These are phyloP conservation scores for Aurifilum marmelostoma DNA, from an alignment of 2,329 filamentous ascomycete species.

Conservation along the genomic window DNA sequence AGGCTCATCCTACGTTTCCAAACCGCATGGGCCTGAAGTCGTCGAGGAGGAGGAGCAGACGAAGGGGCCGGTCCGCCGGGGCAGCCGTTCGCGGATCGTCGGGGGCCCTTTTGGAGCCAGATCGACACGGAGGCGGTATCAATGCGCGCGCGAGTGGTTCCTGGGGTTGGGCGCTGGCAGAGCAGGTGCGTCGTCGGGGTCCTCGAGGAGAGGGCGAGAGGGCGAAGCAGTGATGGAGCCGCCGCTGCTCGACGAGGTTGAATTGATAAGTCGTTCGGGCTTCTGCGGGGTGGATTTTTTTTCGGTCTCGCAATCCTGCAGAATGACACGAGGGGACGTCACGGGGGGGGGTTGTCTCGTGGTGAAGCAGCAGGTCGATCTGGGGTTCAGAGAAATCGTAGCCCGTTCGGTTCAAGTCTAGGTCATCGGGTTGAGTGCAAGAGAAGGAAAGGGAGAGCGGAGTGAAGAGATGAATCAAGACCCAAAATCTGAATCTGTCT, in stretches of 20 bases:
- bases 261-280: background rate
- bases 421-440: background rate
- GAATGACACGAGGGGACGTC: slow-evolving; percentile 1
- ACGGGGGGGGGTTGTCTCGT: slow-evolving; percentile 1
- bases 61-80: background rate
- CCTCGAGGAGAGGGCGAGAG: background rate
- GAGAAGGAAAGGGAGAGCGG: background rate
- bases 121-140: slow-evolving; percentile 4
- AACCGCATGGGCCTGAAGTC: slow-evolving; percentile 14
- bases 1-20: slow-evolving; percentile 29
- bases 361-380: background rate
- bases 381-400: background rate
- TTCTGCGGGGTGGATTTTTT: background rate
- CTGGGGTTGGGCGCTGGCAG: background rate
- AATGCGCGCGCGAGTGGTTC: background rate
- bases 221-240: slow-evolving; percentile 6
- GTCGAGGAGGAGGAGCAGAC: slow-evolving; percentile 5
- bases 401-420: background rate
- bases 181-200: background rate
- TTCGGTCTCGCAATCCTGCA: background rate
- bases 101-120: background rate
- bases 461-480: background rate
- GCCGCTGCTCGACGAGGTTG: slow-evolving; percentile 3
- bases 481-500: background rate
- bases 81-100: background rate